A percentile compares a stretch with the other conserved stretches of the same genome.
phyloP scores from a whole-genome alignment of 768 basidiomycete species.

The Boletus subparvulus region DNA sequence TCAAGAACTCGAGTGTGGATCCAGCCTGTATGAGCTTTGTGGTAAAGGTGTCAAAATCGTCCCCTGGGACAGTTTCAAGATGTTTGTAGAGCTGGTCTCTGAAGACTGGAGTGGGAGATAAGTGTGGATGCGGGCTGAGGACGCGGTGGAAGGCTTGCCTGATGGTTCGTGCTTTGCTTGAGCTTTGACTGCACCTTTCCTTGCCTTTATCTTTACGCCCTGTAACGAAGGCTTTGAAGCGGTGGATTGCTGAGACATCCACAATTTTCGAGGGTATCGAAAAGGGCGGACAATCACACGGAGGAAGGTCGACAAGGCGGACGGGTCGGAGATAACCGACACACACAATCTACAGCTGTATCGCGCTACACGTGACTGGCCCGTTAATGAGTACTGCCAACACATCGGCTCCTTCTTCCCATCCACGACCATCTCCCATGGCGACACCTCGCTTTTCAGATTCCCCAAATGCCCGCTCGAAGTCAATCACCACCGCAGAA shows the following conservation, averaged over 20 bases:
- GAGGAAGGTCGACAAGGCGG: neutral
- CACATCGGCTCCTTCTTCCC: slow-evolving; percentile 3
- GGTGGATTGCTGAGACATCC: slow-evolving; percentile 90
- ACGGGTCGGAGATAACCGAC: slow-evolving; percentile 27
- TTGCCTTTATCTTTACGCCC: slow-evolving; percentile 91
- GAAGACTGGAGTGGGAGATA: slow-evolving; percentile 58
- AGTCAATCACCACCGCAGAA: slow-evolving; percentile 76
- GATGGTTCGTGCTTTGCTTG: slow-evolving; percentile 92
- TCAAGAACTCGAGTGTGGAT: slow-evolving; percentile 89
- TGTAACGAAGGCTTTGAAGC: slow-evolving; percentile 86
- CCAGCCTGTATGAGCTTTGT: slow-evolving; percentile 90
- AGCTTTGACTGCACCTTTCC: slow-evolving; percentile 90
- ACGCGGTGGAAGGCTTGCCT: slow-evolving; percentile 37
- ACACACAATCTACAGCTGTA: slow-evolving; percentile 4
- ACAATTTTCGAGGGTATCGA: slow-evolving; percentile 51
- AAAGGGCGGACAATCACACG: slow-evolving; percentile 28
- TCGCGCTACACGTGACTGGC: slow-evolving; percentile 30
- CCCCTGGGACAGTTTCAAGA: slow-evolving; percentile 74
- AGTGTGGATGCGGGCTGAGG: slow-evolving; percentile 5
- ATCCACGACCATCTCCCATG: slow-evolving; percentile 22
- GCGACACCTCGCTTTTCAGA: slow-evolving; percentile 43
- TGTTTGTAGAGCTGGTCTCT: slow-evolving; percentile 92
- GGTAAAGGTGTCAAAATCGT: slow-evolving; percentile 80
- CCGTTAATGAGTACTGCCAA: slow-evolving; percentile 7
- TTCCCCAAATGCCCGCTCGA: slow-evolving; percentile 77